Percentiles rank a stretch among this genome's conserved stretches.
phyloP scores from a whole-genome alignment of 139 green algal genomes.

The Picochlorum costavermella region DNA sequence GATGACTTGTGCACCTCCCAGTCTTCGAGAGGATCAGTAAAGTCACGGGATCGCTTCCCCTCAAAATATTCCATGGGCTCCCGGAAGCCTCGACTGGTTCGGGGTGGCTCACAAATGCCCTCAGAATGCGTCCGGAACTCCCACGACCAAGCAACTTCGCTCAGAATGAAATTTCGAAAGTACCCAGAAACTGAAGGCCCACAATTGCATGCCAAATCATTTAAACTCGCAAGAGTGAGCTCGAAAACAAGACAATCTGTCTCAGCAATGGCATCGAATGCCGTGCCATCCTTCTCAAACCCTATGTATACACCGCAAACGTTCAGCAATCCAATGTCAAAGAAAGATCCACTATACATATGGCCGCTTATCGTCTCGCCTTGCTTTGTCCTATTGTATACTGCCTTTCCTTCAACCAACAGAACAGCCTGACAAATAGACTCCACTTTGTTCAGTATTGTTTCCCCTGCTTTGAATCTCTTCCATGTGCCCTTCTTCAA shows the following conservation, averaged over 20 bases:
- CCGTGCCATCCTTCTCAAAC: constrained; percentile 7
- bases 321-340: constrained; percentile 14
- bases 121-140: background rate
- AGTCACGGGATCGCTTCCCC: constrained; percentile 19
- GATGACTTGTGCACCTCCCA: background rate
- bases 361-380: background rate
- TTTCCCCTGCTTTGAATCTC: background rate
- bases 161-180: constrained; percentile 18
- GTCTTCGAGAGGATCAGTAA: constrained; percentile 18
- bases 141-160: constrained; percentile 6
- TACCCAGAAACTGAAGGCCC: constrained; percentile 11
- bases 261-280: constrained; percentile 3
- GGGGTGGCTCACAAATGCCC: background rate
- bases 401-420: constrained; percentile 19
- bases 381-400: background rate
- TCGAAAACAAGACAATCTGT: constrained; percentile 30
- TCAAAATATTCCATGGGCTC: background rate
- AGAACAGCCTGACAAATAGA: constrained; percentile 3
- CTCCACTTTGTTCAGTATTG: background rate
- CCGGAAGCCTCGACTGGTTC: constrained; percentile 10
- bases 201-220: constrained; percentile 9
- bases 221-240: constrained; percentile 12
- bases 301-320: constrained; percentile 19
- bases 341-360: constrained; percentile 7
- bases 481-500: constrained; percentile 10